phyloP scores from a whole-genome alignment of 176 grass and related monocot species.

The Aegilops umbellulata region DNA sequence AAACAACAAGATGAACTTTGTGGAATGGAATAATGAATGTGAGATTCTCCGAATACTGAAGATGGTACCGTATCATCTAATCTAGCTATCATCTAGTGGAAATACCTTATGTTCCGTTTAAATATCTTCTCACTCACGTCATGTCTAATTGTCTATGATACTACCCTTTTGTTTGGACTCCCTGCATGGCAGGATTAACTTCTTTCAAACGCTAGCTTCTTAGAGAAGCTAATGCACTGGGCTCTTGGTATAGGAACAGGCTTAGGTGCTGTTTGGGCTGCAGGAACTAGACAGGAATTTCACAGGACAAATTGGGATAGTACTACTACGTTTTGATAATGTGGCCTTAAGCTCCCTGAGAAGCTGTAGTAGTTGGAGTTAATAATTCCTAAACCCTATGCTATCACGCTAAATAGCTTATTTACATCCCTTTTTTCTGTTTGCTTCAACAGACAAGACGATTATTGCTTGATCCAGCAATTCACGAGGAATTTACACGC shows the following conservation, averaged over 20 bases:
- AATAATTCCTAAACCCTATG: neutral
- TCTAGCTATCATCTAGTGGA: neutral
- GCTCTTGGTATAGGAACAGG: neutral
- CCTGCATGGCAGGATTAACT: neutral
- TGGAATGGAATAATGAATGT: neutral
- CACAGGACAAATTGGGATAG: neutral
- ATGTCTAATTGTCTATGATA: neutral
- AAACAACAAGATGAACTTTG: neutral
- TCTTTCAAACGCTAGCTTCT: neutral
- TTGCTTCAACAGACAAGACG: constrained; percentile 74
- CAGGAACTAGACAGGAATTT: neutral
- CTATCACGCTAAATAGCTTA: constrained; percentile 3
- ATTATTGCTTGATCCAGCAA: constrained; percentile 97
- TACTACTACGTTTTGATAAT: neutral
- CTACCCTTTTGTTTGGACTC: neutral
- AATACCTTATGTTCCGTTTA: neutral
- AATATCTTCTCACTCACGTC: neutral
- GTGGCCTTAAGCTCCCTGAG: neutral
- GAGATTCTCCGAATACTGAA: neutral
- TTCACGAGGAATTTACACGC: constrained; percentile 95
- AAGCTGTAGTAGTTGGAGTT: neutral
- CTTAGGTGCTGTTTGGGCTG: neutral
- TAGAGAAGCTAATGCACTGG: neutral
- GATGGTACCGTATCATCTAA: neutral
- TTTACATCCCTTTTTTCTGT: constrained; percentile 12